Evolutionary conservation across 1,139 yeast species (phyloP), one percentile per base, ranked within the genome.

Genomic region (Candida tetrigidarum): DNA sequence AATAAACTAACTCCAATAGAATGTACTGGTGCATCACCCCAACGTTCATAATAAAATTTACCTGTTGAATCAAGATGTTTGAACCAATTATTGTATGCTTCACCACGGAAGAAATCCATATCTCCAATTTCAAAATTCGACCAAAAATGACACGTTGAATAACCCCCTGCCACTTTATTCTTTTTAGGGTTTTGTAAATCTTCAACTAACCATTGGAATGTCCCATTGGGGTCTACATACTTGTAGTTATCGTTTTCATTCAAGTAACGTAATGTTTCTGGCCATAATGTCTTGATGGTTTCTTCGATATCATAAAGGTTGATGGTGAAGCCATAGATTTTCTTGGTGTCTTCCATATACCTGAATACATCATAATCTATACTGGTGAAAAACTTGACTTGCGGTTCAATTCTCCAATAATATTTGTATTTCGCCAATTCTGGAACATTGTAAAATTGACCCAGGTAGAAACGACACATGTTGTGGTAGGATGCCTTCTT

Each of bases 21-120:
- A 60, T 86, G 96, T 1, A 89, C 92, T 0, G 96, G 96, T 0
- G 96, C 96, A 64, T 88, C 96, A 1, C 96, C 96, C 96, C 96
- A 88, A 47, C 96, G 66, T 62, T 89, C 96, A 56, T 88, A 88
- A 60, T 86, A 89, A 58, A 88, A 88, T 3, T 91, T 91, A 11
- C 96, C 96, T 0, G 83, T 66, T 4, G 71, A 53, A 51, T 89
- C 96, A 34, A 89, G 68, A 58, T 74, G 66, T 40, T 84, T 71
- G 51, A 84, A 80, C 83, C 88, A 89, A 15, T 71, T 68, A 34
- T 70, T 67, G 60, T 89, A 89, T 1, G 87, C 81, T 49, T 84
- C 82, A 16, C 77, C 66, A 36, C 96, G 68, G 67, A 74, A 87
- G 55, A 89, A 89, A 53, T 87, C 90, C 85, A 89, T 78, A 55